These are phyloP conservation scores for Colletotrichum incanum DNA, from an alignment of 2,329 filamentous ascomycete species.

Conservation along the genomic window DNA sequence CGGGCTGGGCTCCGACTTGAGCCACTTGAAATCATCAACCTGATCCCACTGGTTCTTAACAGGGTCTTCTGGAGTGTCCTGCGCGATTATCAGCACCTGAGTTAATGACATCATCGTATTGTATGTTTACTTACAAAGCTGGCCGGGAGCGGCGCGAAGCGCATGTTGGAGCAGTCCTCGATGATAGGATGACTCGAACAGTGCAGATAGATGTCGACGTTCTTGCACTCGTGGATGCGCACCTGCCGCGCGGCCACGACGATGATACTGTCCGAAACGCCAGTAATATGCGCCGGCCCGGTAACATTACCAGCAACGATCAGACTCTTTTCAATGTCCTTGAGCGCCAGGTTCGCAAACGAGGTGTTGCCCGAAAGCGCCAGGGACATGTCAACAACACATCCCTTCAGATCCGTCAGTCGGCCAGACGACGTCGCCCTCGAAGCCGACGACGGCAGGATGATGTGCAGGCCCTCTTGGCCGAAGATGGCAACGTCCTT, in stretches of 20 bases:
- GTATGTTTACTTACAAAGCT: slow-evolving; percentile 73
- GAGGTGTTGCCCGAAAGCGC: slow-evolving; percentile 71
- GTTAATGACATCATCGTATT: no score
- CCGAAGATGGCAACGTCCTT: slow-evolving; percentile 76
- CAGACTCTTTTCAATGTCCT: slow-evolving; percentile 78
- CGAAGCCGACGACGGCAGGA: slow-evolving; percentile 80
- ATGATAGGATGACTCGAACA: slow-evolving; percentile 92
- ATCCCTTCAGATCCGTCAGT: slow-evolving; percentile 77
- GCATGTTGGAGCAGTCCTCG: slow-evolving; percentile 85
- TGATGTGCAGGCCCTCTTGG: slow-evolving; percentile 80
- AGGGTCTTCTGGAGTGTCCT: slow-evolving; percentile 48
- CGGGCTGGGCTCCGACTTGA: slow-evolving; percentile 87
- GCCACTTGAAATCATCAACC: slow-evolving; percentile 98
- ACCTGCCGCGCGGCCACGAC: slow-evolving; percentile 90
- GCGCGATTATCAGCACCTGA: slow-evolving; percentile 42
- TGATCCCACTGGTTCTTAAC: slow-evolving; percentile 84
- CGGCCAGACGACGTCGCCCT: slow-evolving; percentile 82
- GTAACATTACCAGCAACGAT: slow-evolving; percentile 84
- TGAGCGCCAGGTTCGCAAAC: slow-evolving; percentile 79
- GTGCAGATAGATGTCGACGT: slow-evolving; percentile 87
- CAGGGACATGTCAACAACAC: slow-evolving; percentile 85
- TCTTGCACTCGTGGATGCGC: slow-evolving; percentile 88
- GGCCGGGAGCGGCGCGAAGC: slow-evolving; percentile 83
- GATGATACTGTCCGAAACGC: slow-evolving; percentile 79
- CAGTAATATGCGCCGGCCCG: slow-evolving; percentile 88